Evolutionary conservation across 768 basidiomycete species (phyloP).

Genomic region (Crassisporium funariophilum): DNA sequence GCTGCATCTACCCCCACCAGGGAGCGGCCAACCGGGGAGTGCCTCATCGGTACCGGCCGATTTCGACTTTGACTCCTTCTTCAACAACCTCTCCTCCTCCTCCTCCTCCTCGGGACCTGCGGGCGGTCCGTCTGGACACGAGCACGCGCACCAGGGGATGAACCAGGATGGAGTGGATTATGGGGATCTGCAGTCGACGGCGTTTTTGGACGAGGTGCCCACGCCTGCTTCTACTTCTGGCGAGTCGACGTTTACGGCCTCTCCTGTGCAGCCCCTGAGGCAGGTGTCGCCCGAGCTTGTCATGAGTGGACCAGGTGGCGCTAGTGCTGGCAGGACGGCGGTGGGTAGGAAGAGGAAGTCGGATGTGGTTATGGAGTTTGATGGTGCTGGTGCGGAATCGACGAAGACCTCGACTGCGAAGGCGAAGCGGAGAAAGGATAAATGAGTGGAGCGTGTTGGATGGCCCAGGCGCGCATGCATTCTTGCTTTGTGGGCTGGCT

Average conservation of each 20-base stretch:
- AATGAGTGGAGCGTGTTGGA: neutral
- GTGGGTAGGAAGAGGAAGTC: conserved; percentile 22
- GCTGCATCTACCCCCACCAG: neutral
- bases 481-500: too few relatives aligned
- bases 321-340: conserved; percentile 16
- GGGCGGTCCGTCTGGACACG: neutral
- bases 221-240: conserved; percentile 24
- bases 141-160: conserved; percentile 1
- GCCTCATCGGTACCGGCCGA: conserved; percentile 7
- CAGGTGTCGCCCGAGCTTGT: conserved; percentile 21
- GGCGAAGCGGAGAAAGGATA: conserved; percentile 16
- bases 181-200: conserved; percentile 20
- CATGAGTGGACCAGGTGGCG: conserved; percentile 9
- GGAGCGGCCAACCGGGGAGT: neutral
- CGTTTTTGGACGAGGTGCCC: conserved; percentile 31
- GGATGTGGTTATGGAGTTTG: conserved; percentile 12
- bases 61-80: conserved; percentile 32
- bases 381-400: neutral
- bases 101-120: too few relatives aligned
- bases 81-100: conserved; percentile 18
- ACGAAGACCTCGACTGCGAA: conserved; percentile 9
- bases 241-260: conserved; percentile 19
- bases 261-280: conserved; percentile 25
- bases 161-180: conserved; percentile 13
- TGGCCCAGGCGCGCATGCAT: too few relatives aligned